Percentiles rank a stretch among this genome's conserved stretches.
phyloP scores from a whole-genome alignment of 441 rosid genomes.

The Populus hybrid region DNA sequence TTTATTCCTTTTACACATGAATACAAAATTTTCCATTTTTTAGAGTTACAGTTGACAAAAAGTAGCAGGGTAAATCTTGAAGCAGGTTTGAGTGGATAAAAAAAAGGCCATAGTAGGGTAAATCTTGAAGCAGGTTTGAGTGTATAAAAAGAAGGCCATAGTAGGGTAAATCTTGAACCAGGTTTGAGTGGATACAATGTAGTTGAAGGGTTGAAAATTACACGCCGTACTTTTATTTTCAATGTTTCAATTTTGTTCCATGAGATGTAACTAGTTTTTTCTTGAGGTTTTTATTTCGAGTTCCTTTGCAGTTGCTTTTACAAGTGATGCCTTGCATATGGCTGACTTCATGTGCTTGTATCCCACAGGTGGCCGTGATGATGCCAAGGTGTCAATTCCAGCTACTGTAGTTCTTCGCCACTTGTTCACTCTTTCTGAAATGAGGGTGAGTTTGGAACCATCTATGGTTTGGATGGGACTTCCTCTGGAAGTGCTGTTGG shows the following conservation, averaged over 20 bases:
- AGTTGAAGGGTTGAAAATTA: background rate
- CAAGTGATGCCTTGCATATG: background rate
- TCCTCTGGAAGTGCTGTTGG: background rate
- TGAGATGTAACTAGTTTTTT: background rate
- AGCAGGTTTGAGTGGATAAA: no score
- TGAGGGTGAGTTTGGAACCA: constrained; percentile 50
- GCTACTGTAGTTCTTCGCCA: constrained; percentile 70
- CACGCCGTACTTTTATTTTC: background rate
- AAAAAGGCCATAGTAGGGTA: no score
- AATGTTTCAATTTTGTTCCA: background rate
- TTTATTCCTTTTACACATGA: background rate
- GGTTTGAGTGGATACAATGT: background rate
- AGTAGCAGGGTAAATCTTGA: background rate
- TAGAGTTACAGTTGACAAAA: background rate
- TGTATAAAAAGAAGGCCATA: background rate
- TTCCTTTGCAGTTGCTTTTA: background rate
- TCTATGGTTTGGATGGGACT: background rate
- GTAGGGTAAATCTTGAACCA: no score
- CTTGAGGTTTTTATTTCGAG: background rate
- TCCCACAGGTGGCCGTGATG: constrained; percentile 85
- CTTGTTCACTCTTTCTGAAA: constrained; percentile 87
- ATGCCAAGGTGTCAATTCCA: constrained; percentile 73
- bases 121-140: background rate
- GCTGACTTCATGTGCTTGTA: background rate
- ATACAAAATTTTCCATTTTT: background rate